Base-by-base conservation (phyloP, 306 rosid genomes). In the Quercus berberidifolia region DNA sequence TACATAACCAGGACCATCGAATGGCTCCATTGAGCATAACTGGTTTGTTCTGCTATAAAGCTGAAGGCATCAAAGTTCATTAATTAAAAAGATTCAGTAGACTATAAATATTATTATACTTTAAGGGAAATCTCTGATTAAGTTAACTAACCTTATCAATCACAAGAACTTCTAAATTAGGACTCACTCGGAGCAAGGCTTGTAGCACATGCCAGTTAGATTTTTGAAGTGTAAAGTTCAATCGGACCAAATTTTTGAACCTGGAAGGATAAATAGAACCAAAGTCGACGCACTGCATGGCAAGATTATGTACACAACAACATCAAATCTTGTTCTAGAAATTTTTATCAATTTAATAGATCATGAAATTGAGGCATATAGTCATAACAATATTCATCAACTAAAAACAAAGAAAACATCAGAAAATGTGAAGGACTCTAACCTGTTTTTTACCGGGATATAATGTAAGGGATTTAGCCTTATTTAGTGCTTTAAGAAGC, bases 141-240 rank as follows among this genome's bases (percentile, higher is more conserved):
- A 28, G 14, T 26, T 8, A 63, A 69, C 80, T 76, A 77, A 82
- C 85, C 85, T 82, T 82, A 20, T 72, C 14, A 58, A 82, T 20
- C 31, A 17, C 58, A 55, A 82, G 85, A 64, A 56, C 75, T 71
- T 76, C 38, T 23, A 76, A 76, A 60, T 67, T 77, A 21, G 55
- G 56, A 31, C 70, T 41, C 9, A 60, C 67, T 43, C 55, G 56
- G 63, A 82, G 81, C 13, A 21, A 10, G 30, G 54, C 54, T 49
- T 49, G 54, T 12, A 49, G 54, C 54, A 49, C 54, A 49, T 49
- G 54, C 54, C 54, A 49, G 54, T 49, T 49, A 12, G 15, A 49
- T 49, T 13, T 49, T 49, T 49, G 15, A 49, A 12, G 54, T 49
- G 15, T 3, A 49, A 49, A 12, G 54, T 12, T 49, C 54, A 49